Evolutionary conservation across 805 yeast genomes (phyloP), one percentile per base, ranked within the genome.

Genomic region (Sugiyamaella americana): DNA sequence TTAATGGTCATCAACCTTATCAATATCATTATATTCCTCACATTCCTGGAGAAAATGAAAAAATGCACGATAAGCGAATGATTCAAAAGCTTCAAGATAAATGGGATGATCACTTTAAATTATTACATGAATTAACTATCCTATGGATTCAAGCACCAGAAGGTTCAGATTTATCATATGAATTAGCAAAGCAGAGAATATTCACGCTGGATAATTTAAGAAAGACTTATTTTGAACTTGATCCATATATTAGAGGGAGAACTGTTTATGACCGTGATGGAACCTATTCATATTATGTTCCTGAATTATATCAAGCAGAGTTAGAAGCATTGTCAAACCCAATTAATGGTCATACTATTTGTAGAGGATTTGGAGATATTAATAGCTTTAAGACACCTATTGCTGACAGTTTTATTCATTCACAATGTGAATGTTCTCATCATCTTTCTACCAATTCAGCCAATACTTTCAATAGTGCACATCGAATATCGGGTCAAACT

Each of bases 181-280:
- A 26, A 8, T 13, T 26, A 8, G 32, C 32, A 8, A 26, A 26
- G 13, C 32, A 26, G 72, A 84, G 42, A 72, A 74, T 78, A 13
- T 63, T 65, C 26, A 47, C 83, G 19, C 77, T 82, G 44, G 66
- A 65, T 43, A 66, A 75, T 49, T 61, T 91, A 43, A 69, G 82
- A 6, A 66, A 72, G 22, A 85, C 84, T 59, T 89, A 82, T 66
- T 72, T 76, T 59, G 62, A 68, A 41, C 65, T 86, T 46, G 98
- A 93, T 59, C 93, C 94, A 1, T 87, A 84, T 54, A 64, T 87
- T 42, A 80, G 98, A 64, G 79, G 82, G 38, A 79, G 88, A 53
- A 79, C 88, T 35, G 69, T 81, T 34, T 86, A 79, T 59, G 98
- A 93, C 65, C 76, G 95, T 58, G 70, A 74, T 46, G 89, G 93